These are phyloP conservation scores for Aureobasidium sp. DNA, from an alignment of 2,329 filamentous ascomycete species.

Conservation along the genomic window DNA sequence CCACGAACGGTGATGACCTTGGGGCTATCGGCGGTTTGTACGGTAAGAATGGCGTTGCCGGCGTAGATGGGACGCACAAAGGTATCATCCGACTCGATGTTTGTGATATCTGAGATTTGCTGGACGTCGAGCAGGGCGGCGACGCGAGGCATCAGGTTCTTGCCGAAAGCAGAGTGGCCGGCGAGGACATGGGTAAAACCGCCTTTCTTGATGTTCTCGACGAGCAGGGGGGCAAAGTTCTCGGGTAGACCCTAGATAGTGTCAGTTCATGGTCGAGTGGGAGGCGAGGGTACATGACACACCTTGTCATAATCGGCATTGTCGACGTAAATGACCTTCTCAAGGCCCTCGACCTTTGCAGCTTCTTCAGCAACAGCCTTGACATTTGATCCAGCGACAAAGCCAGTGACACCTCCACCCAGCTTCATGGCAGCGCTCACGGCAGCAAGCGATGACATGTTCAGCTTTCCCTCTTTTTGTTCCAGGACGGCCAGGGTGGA, in stretches of 20 bases:
- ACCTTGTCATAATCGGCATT: conserved; percentile 91
- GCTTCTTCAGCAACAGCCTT: conserved; percentile 72
- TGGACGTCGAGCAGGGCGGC: conserved; percentile 86
- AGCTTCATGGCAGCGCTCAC: conserved; percentile 80
- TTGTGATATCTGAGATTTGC: conserved; percentile 86
- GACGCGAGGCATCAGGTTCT: conserved; percentile 85
- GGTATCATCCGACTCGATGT: conserved; percentile 75
- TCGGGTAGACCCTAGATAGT: conserved; percentile 65
- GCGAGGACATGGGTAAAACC: conserved; percentile 88
- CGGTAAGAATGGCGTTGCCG: conserved; percentile 92
- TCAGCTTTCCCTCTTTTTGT: conserved; percentile 83
- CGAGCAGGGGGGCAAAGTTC: conserved; percentile 81
- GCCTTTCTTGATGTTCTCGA: conserved; percentile 94
- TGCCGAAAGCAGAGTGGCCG: conserved; percentile 91
- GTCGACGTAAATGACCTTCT: conserved; percentile 84
- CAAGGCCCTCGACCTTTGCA: conserved; percentile 79
- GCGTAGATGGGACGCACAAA: conserved; percentile 97
- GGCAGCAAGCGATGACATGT: conserved; percentile 70
- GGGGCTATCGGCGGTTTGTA: conserved; percentile 75
- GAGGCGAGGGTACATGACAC: conserved; percentile 7
- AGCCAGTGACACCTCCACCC: conserved; percentile 75
- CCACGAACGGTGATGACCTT: conserved; percentile 91
- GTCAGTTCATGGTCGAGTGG: not conserved
- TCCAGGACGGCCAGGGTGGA: conserved; percentile 89
- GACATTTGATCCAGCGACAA: conserved; percentile 73